phyloP scores from a whole-genome alignment of 495 filamentous ascomycete species.

The Lasiosphaeria miniovina region DNA sequence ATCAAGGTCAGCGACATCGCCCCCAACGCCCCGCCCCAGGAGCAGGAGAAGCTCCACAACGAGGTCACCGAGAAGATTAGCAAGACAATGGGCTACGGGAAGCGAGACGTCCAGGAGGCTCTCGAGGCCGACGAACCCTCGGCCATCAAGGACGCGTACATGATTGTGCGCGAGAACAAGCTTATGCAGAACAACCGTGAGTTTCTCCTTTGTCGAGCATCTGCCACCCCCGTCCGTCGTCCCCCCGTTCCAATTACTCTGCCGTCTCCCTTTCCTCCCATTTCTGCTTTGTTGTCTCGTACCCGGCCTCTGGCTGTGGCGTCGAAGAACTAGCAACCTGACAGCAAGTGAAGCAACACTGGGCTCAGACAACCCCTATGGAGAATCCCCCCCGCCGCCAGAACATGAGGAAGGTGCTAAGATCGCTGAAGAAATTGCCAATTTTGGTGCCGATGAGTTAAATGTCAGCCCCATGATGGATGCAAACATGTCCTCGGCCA shows the following conservation, averaged over 20 bases:
- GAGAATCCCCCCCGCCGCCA: constrained; percentile 33
- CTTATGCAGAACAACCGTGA: constrained; percentile 93
- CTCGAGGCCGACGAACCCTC: constrained; percentile 87
- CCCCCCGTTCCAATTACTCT: constrained; percentile 1
- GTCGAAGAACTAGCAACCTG: constrained; percentile 14
- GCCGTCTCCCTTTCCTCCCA: neutral
- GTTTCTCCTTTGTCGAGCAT: constrained; percentile 28
- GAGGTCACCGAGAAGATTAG: constrained; percentile 91
- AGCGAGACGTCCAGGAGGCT: constrained; percentile 92
- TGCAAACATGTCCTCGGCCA: constrained; percentile 39
- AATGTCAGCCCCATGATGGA: constrained; percentile 34
- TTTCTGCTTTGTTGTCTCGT: neutral
- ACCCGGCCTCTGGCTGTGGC: constrained; percentile 2
- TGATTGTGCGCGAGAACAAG: constrained; percentile 96
- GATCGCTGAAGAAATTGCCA: constrained; percentile 19
- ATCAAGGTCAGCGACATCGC: constrained; percentile 78
- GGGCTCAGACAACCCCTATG: constrained; percentile 37
- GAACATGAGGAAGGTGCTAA: constrained; percentile 25
- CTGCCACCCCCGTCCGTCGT: neutral
- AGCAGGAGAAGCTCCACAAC: constrained; percentile 86
- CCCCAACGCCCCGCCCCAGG: constrained; percentile 67
- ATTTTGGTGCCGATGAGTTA: constrained; percentile 9
- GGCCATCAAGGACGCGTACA: constrained; percentile 97
- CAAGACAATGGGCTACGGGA: constrained; percentile 95
- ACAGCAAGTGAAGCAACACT: constrained; percentile 22